Conservation (phyloP, 1,284 basidiomycete species). For the Vanrija sp. region DNA sequence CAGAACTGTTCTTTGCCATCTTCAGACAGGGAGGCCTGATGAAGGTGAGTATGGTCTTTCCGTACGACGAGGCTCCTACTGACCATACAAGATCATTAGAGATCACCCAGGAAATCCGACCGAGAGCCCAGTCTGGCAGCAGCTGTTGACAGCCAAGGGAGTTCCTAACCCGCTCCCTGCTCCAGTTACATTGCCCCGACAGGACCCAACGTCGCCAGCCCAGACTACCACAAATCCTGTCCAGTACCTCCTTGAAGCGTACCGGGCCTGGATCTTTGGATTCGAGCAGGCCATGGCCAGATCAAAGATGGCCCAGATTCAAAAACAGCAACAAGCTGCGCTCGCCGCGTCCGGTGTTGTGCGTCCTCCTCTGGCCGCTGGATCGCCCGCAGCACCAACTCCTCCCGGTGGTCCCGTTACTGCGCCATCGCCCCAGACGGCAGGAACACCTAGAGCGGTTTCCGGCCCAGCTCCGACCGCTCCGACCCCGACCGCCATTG, state of each 20-base stretch:
- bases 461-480: not conserved
- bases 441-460: not conserved
- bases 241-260: conserved; percentile 33
- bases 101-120: conserved; percentile 10
- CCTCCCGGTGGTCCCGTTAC: not conserved
- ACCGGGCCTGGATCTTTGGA: conserved; percentile 35
- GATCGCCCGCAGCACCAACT: conserved; percentile 1
- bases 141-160: conserved; percentile 19
- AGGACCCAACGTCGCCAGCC: conserved; percentile 19
- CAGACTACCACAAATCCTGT: conserved; percentile 29
- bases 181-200: conserved; percentile 26
- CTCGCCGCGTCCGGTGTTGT: not conserved
- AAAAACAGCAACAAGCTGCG: conserved; percentile 10
- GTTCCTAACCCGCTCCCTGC: conserved; percentile 33
- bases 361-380: not conserved
- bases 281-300: conserved; percentile 39
- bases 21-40: conserved; percentile 31
- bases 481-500: not conserved
- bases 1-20: conserved; percentile 37
- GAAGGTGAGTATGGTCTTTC: conserved; percentile 7
- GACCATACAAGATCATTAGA: conserved; percentile 3
- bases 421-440: not conserved
- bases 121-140: conserved; percentile 30
- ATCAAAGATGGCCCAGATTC: conserved; percentile 12
- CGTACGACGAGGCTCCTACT: not conserved